These are phyloP conservation scores for Rosa chinensis DNA, from an alignment of 306 rosid genomes.

Conservation along the genomic window DNA sequence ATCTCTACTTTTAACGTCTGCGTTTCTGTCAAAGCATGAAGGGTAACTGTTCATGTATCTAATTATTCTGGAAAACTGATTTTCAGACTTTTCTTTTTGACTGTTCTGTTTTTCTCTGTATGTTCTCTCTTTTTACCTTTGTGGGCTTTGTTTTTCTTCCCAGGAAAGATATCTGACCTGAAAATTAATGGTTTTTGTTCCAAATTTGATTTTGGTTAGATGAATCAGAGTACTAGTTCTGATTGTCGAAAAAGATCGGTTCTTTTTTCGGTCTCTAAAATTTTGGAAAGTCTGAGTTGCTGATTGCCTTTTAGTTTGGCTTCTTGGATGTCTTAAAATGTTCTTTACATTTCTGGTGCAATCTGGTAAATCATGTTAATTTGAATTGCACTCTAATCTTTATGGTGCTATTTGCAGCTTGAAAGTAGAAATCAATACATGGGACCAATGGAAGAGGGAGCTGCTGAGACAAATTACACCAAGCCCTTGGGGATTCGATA, in stretches of 20 bases:
- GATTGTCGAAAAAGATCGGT: background rate
- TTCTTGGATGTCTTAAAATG: background rate
- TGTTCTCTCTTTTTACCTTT: background rate
- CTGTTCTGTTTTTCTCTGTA: background rate
- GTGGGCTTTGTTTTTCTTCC: background rate
- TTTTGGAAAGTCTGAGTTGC: background rate
- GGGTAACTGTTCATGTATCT: background rate
- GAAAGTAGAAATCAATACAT: slow-evolving; percentile 32
- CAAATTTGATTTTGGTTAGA: background rate
- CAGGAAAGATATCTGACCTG: background rate
- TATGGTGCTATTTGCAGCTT: slow-evolving; percentile 25
- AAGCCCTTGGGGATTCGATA: slow-evolving; percentile 63
- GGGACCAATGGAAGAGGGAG: slow-evolving; percentile 52
- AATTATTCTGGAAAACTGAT: background rate
- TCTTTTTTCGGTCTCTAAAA: background rate
- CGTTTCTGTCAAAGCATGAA: background rate
- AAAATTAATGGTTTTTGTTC: background rate
- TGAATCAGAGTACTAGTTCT: background rate
- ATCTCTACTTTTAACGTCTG: background rate
- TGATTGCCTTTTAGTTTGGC: background rate
- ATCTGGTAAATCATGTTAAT: background rate
- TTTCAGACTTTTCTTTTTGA: background rate
- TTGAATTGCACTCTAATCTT: background rate
- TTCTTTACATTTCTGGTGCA: background rate
- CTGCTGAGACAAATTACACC: slow-evolving; percentile 31